These are phyloP conservation scores for Mycena venus DNA, from an alignment of 768 basidiomycete species.

Conservation along the genomic window DNA sequence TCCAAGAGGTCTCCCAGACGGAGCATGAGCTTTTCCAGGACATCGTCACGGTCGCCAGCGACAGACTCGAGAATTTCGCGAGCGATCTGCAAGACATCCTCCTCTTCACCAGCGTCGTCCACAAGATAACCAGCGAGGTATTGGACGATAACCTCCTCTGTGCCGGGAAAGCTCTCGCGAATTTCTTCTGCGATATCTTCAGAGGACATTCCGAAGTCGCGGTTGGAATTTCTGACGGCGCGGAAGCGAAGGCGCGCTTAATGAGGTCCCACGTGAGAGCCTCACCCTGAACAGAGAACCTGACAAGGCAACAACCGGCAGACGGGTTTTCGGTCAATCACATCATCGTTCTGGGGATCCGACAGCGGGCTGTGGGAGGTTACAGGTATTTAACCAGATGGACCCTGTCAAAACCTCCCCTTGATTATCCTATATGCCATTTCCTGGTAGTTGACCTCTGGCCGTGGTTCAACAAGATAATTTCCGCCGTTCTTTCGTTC, in stretches of 20 bases:
- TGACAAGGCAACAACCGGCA: background rate
- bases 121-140: constrained; percentile 91
- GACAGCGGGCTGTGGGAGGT: background rate
- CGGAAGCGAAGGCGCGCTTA: background rate
- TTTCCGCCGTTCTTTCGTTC: constrained; percentile 13
- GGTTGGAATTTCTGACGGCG: background rate
- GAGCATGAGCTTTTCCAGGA: constrained; percentile 76
- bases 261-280: background rate
- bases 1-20: constrained; percentile 74
- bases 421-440: constrained; percentile 22
- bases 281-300: too few relatives aligned
- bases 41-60: constrained; percentile 68
- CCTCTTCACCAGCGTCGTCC: constrained; percentile 91
- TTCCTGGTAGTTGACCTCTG: constrained; percentile 21
- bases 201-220: constrained; percentile 64
- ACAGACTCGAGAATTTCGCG: constrained; percentile 84
- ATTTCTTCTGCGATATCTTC: constrained; percentile 87
- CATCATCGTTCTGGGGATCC: background rate
- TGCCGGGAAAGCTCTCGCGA: constrained; percentile 74
- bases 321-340: too few relatives aligned
- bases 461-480: constrained; percentile 14
- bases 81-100: constrained; percentile 85
- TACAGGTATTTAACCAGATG: constrained; percentile 21
- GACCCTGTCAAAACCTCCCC: background rate
- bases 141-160: constrained; percentile 88